Evolutionary conservation across 495 filamentous ascomycete species (phyloP), one percentile per base, ranked within the genome.

Genomic region (Bryoglossum gracile): DNA sequence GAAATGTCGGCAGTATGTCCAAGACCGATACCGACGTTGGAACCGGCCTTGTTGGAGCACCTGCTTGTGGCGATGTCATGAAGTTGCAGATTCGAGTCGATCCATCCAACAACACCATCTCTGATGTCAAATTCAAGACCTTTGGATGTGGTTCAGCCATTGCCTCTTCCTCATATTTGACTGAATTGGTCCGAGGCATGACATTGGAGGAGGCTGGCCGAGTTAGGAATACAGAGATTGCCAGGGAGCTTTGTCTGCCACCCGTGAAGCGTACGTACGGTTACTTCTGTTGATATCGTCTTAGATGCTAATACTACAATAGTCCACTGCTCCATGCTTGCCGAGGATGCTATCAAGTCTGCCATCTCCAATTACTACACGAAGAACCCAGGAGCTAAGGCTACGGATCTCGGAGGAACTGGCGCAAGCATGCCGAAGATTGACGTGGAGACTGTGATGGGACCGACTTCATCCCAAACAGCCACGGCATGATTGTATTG

Each of bases 321-420:
- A 88, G 84, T 96, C 23, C 94, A 99, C 69, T 99, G 94, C 77
- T 96, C 90, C 49, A 95, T 99, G 87, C 82, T 99, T 50, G 94
- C 94, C 21, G 94, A 99, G 71, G 91, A 99, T 65, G 94, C 94
- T 51, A 96, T 99, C 78, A 96, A 96, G 70, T 91, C 88, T n/a
- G 94, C 94, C 49, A 96, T 97, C 66, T 84, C 81, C 45, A 91
- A 98, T 67, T 97, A 96, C 75, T 89, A 95, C 74, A 88, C 81
- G 63, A 97, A 97, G 79, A 91, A 87, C 75, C 86, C 87, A 48
- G 77, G 83, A 30, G 79, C 79, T n/a, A 73, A 74, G 51, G 48
- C 69, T 11, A 90, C 89, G 5, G 76, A 87, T 59, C 77, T 95
- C 0, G 79, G 80, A 32, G 88, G 87, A 47, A 88, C 84, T 6